Evolutionary conservation across 306 rosid genomes (phyloP), one percentile per base, ranked within the genome.

Genomic region (Glycine soja): DNA sequence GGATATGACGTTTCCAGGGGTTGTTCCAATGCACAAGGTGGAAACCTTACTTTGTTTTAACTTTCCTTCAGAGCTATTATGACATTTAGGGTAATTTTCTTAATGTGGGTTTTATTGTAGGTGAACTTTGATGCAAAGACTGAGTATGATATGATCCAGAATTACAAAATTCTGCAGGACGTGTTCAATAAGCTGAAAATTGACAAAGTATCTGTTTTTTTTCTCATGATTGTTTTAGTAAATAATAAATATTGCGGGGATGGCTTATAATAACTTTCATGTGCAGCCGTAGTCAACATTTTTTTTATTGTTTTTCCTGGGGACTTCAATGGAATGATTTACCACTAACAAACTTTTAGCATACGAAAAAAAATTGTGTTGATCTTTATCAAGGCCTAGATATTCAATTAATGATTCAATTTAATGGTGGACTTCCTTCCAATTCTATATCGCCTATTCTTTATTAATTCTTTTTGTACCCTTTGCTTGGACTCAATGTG

Each of bases 21-120:
- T 82, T 77, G 98, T 95, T 86, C 98, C 98, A 82, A 95, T 95
- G 97, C 97, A 95, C 89, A 95, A 92, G 94, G 98, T 92, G 46
- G 85, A 7, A 18, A 54, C 10, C 11, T 74, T 24, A 6, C 70
- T 79, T 50, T 71, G 61, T 34, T 83, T 71, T 63, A 10, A 13
- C 14, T 56, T 79, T 24, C 30, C 30, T 36, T 36, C 5, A 40
- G 34, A 61, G n/a, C 11, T 75, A 14, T 47, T 65, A 19, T 19
- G 10, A 43, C 81, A 12, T 6, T 16, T 40, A 81, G 82, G 40
- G 40, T 36, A 8, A 72, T 14, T 81, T 80, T 69, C 18, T 50
- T 40, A 7, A 56, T 58, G 65, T 24, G 81, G 62, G 69, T 53
- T 88, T 58, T 74, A 19, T 86, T 78, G 3, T 74, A 94, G 98